Evolutionary conservation across 805 yeast genomes (phyloP), one percentile per base, ranked within the genome.

Genomic region (Candida easanensis): DNA sequence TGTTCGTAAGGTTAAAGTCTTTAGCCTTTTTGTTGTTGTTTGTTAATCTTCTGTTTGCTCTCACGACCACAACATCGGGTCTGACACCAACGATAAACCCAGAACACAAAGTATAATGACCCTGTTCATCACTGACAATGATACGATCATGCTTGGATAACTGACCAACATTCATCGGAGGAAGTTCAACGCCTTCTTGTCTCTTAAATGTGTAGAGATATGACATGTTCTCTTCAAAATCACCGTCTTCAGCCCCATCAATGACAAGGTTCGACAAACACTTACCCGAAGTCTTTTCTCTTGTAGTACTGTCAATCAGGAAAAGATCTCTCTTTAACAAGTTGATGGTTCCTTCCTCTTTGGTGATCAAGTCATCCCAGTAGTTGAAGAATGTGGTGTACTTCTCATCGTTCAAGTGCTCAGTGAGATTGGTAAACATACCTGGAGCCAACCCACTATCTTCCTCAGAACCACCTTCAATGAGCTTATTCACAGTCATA

Each of bases 81-180:
- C 72, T 65, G 0, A 84, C 64, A 3, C 58, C 52, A 5, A 66
- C 63, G 4, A 89, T 70, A 34, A 59, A 62, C 0, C 95, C 97
- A 38, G 70, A 71, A 1, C 88, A 79, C 19, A 90, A 55, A 0
- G 87, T 84, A 60, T 82, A 82, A 58, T 84, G 88, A 1, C 96
- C 96, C 0, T 60, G 47, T 53, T 87, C 95, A 60, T 86, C 96
- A 56, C 96, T 88, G 1, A 89, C 66, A 14, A 84, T 70, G 1
- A 90, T 74, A 31, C 79, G 68, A 56, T 90, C 97, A 49, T 75
- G 71, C 30, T 70, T 66, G 0, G 66, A 40, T 2, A 88, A 53
- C 45, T 83, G 88, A 0, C 82, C 65, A 2, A 57, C 60, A 53
- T 49, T 41, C 57, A 62, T 42, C 26, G 58, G 48, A 14, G 46